phyloP scores from a whole-genome alignment of 805 yeast species.

The Schwanniomyces polymorphus region DNA sequence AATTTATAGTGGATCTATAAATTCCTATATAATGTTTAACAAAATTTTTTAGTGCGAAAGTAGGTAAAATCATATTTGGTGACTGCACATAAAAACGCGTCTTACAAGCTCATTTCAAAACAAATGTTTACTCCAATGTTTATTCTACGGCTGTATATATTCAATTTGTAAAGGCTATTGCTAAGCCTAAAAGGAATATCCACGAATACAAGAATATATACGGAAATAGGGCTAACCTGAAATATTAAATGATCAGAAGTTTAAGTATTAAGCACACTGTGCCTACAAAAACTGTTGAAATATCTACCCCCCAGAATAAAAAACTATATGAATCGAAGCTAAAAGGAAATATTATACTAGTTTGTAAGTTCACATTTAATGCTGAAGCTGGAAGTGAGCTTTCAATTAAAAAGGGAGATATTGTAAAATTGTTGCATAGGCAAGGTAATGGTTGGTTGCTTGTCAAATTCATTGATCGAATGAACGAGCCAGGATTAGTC shows the following conservation, averaged over 20 bases:
- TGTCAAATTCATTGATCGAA: slow-evolving; percentile 53
- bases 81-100: background rate
- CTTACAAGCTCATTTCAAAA: background rate
- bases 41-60: no score
- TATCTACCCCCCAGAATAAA: background rate
- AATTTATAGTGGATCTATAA: no score
- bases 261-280: background rate
- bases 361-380: slow-evolving; percentile 45
- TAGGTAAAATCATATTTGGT: no score
- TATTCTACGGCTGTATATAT: background rate
- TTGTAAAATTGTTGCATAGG: slow-evolving; percentile 48
- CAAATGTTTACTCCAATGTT: background rate
- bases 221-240: background rate
- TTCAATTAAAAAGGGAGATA: slow-evolving; percentile 49
- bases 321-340: slow-evolving; percentile 11
- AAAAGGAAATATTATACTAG: slow-evolving; percentile 38
- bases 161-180: background rate
- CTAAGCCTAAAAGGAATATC: background rate
- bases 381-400: slow-evolving; percentile 48
- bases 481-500: slow-evolving; percentile 48
- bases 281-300: background rate
- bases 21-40: no score
- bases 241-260: background rate
- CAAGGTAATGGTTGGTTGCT: slow-evolving; percentile 55
- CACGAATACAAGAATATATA: background rate